Evolutionary conservation across 2,329 filamentous ascomycete species (phyloP).

Genomic region (Penicillium sp.): DNA sequence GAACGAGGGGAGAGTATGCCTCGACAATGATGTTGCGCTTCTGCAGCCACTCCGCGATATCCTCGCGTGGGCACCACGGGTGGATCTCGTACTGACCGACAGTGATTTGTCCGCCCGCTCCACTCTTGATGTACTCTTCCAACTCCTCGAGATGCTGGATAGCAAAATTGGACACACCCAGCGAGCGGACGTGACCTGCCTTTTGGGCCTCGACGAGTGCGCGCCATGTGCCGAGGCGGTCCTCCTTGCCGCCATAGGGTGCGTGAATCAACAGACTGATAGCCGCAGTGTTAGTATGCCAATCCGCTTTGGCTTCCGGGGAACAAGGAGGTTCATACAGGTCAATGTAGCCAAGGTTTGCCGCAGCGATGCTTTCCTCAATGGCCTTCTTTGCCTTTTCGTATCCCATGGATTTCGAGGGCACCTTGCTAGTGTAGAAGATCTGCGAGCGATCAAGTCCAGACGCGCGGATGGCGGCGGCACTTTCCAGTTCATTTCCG

Average conservation of each 20-base stretch:
- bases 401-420: slow-evolving; percentile 57
- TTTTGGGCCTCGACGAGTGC: slow-evolving; percentile 44
- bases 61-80: slow-evolving; percentile 77
- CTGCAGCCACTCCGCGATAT: slow-evolving; percentile 76
- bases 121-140: slow-evolving; percentile 41
- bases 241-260: slow-evolving; percentile 41
- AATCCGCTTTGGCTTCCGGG: not conserved
- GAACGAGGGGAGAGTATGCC: slow-evolving; percentile 52
- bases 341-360: slow-evolving; percentile 66
- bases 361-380: slow-evolving; percentile 60
- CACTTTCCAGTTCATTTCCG: slow-evolving; percentile 58
- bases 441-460: slow-evolving; percentile 55
- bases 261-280: slow-evolving; percentile 42
- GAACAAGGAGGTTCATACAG: slow-evolving; percentile 46
- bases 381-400: slow-evolving; percentile 64
- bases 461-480: slow-evolving; percentile 53
- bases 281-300: slow-evolving; percentile 4
- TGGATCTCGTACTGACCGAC: slow-evolving; percentile 90
- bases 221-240: slow-evolving; percentile 42
- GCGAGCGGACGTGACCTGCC: slow-evolving; percentile 40
- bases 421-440: slow-evolving; percentile 65
- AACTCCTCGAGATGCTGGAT: slow-evolving; percentile 44
- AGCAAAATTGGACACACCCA: slow-evolving; percentile 44
- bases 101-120: slow-evolving; percentile 65
- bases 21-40: slow-evolving; percentile 63